phyloP scores from a whole-genome alignment of 163 green algal genomes.

The Chloroidium sp. region DNA sequence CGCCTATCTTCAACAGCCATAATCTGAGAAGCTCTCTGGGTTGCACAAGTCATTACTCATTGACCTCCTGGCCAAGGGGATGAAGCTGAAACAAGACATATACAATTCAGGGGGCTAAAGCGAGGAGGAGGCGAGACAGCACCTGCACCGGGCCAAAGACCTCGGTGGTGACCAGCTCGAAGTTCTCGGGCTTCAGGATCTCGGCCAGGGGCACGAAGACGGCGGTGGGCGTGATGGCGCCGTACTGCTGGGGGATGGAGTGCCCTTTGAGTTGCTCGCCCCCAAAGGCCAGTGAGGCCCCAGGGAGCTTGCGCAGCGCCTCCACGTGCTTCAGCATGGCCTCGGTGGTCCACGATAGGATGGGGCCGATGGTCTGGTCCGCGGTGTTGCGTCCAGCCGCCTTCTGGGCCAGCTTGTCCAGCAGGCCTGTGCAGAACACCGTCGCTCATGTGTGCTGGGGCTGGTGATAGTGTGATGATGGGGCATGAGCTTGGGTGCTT shows the following conservation, averaged over 20 bases:
- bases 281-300: constrained; percentile 72
- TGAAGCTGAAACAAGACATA: constrained; percentile 6
- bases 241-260: constrained; percentile 80
- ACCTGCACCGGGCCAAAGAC: constrained; percentile 96
- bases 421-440: constrained; percentile 32
- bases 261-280: constrained; percentile 75
- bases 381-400: constrained; percentile 59
- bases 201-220: constrained; percentile 85
- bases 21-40: too few relatives aligned
- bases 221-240: constrained; percentile 89
- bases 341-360: constrained; percentile 83
- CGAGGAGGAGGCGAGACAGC: background rate
- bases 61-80: background rate
- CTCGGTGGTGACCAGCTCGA: constrained; percentile 81
- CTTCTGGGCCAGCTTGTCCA: constrained; percentile 43
- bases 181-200: constrained; percentile 62
- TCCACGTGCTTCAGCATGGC: constrained; percentile 74
- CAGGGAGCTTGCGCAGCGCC: constrained; percentile 75
- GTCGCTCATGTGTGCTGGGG: background rate
- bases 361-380: constrained; percentile 86
- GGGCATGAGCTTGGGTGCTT: too few relatives aligned
- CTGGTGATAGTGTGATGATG: too few relatives aligned
- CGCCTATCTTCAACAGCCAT: too few relatives aligned
- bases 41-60: too few relatives aligned
- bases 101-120: background rate